Conservation (phyloP, 768 basidiomycete genomes). For the Trametes maxima region DNA sequence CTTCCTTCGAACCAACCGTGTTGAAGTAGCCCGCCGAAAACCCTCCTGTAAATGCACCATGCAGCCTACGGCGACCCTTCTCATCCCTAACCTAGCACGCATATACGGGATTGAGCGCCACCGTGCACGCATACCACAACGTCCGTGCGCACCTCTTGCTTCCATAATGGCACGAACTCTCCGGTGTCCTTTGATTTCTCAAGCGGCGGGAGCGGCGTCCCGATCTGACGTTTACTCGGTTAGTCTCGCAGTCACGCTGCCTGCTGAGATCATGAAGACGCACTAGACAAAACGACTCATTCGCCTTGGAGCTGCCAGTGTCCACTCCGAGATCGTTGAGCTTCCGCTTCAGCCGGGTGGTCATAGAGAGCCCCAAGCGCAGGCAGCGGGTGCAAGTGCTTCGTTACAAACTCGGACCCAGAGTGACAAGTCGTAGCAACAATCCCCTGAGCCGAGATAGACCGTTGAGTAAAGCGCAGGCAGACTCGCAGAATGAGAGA, state of each 20-base stretch:
- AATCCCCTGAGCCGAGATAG: no score
- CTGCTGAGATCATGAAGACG: conserved; percentile 22
- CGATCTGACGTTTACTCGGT: conserved; percentile 57
- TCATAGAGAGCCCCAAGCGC: conserved; percentile 35
- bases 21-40: conserved; percentile 99
- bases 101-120: background rate
- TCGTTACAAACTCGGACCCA: no score
- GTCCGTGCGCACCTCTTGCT: conserved; percentile 77
- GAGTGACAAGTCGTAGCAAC: no score
- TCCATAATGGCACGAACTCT: conserved; percentile 97
- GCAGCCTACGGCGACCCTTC: conserved; percentile 87
- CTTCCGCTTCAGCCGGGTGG: conserved; percentile 76
- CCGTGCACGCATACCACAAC: background rate
- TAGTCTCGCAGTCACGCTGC: background rate
- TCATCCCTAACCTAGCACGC: conserved; percentile 80
- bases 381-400: background rate
- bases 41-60: conserved; percentile 98
- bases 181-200: conserved; percentile 90
- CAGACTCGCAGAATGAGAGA: no score
- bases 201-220: conserved; percentile 92
- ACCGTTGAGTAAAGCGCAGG: no score
- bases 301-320: conserved; percentile 65
- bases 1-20: conserved; percentile 94
- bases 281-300: conserved; percentile 86
- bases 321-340: conserved; percentile 81